Base-by-base conservation (phyloP, 805 yeast genomes). In the Diddensiella caesifluorescens region DNA sequence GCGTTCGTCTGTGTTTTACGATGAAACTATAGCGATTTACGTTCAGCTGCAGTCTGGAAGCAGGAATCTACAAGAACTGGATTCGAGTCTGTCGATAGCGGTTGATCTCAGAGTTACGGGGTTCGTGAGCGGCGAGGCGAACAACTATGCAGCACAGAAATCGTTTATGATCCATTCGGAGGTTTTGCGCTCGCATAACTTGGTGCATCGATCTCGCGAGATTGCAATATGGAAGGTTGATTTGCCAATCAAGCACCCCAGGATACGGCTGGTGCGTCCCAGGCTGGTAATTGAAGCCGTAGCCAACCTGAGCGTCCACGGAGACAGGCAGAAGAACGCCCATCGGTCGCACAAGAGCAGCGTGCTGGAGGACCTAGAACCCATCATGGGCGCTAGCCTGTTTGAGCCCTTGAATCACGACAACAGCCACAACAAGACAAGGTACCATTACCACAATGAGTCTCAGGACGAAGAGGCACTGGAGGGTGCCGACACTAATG, bases 341-440 rank as follows among this genome's bases (percentile, higher is more conserved):
- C n/a, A n/a, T 13, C 22, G 16, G 19, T 10, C 2, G 23, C 22
- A 7, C 20, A 26, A 3, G 32, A n/a, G 5, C 22, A 12, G 26
- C 20, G 30, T 22, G 13, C 30, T 34, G 15, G n/a, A 12, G 15
- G 82, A 76, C 44, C 62, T 73, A 36, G 51, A 63, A 21, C 76
- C 75, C 13, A 63, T 75, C 32, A 62, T 75, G 49, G 70, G 70
- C 42, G 74, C 75, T 55, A 75, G 66, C 48, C 57, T 77, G 54
- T 71, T 74, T 35, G 42, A 42, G 12, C 38, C 50, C 5, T 33
- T 48, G 2, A 25, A 30, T 4, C 23, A 22, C 38, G 47, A 37
- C 15, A 19, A 29, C 6, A n/a, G n/a, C n/a, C n/a, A n/a, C n/a
- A n/a, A n/a, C n/a, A n/a, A n/a, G n/a, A n/a, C n/a, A n/a, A n/a